Evolutionary conservation across 2,329 filamentous ascomycete genomes (phyloP).

Genomic region (Davidsoniella australis): DNA sequence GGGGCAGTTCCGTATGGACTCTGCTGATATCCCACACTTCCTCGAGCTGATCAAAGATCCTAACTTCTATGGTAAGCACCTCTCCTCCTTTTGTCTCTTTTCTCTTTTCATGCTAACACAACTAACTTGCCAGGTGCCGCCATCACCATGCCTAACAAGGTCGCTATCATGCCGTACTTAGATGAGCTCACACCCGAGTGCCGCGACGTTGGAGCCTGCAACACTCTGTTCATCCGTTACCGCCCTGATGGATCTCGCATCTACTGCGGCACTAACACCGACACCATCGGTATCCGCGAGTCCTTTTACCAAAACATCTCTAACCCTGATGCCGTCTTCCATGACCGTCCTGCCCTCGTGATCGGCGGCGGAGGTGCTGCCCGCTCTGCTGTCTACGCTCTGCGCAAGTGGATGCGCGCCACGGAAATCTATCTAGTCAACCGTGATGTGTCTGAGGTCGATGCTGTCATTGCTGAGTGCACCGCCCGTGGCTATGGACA

Average conservation of each 20-base stretch:
- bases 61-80: slow-evolving; percentile 39
- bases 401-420: slow-evolving; percentile 52
- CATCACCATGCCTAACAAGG: slow-evolving; percentile 74
- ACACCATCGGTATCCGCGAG: slow-evolving; percentile 62
- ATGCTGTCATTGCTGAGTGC: slow-evolving; percentile 49
- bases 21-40: slow-evolving; percentile 30
- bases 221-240: slow-evolving; percentile 54
- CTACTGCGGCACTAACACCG: slow-evolving; percentile 63
- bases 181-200: slow-evolving; percentile 60
- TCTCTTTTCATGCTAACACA: background rate
- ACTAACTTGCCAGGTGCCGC: slow-evolving; percentile 34
- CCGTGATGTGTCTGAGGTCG: slow-evolving; percentile 50
- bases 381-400: slow-evolving; percentile 59
- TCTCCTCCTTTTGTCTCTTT: background rate
- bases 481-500: slow-evolving; percentile 39
- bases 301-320: slow-evolving; percentile 43
- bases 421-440: slow-evolving; percentile 62
- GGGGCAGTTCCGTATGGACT: slow-evolving; percentile 36
- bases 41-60: slow-evolving; percentile 35
- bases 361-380: slow-evolving; percentile 66
- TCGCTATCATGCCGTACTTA: slow-evolving; percentile 55
- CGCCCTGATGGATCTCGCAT: slow-evolving; percentile 29
- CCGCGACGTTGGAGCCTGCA: slow-evolving; percentile 57
- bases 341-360: slow-evolving; percentile 49
- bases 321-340: slow-evolving; percentile 29